Percentiles rank a stretch among this genome's conserved stretches.
These are phyloP conservation scores for Nidula niveotomentosa DNA, from an alignment of 1,284 basidiomycete genomes.

Conservation along the genomic window DNA sequence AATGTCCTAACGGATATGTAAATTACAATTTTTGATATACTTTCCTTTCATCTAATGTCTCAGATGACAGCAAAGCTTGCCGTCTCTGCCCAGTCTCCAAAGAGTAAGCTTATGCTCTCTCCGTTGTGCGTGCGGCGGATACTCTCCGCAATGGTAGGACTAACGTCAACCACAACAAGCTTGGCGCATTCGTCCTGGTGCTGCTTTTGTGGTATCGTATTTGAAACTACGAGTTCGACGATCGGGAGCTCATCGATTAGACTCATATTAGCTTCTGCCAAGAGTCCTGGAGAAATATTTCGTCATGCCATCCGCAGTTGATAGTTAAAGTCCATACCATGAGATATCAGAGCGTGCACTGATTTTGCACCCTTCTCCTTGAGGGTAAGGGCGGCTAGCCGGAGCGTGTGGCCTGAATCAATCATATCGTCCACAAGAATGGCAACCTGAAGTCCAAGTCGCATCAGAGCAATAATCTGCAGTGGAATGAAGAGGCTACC, in stretches of 20 bases:
- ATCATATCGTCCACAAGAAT: constrained; percentile 99
- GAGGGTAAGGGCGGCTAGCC: constrained; percentile 83
- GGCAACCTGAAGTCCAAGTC: constrained; percentile 55
- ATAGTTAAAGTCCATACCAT: no score
- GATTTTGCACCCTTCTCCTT: constrained; percentile 87
- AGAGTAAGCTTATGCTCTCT: constrained; percentile 84
- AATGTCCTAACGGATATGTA: no score
- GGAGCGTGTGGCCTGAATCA: constrained; percentile 90
- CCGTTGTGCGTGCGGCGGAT: constrained; percentile 98
- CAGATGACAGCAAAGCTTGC: constrained; percentile 27
- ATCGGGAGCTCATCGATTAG: constrained; percentile 80
- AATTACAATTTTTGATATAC: no score
- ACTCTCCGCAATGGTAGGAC: constrained; percentile 91
- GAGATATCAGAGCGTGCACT: constrained; percentile 89
- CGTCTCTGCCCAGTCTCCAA: constrained; percentile 72
- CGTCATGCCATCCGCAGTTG: no score
- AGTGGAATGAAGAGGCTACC: background rate
- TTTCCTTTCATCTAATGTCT: no score
- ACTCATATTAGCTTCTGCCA: constrained; percentile 84
- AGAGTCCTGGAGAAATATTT: constrained; percentile 62
- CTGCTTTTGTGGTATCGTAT: constrained; percentile 44
- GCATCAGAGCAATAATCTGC: constrained; percentile 5
- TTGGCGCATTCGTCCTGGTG: constrained; percentile 56
- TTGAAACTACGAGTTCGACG: constrained; percentile 77
- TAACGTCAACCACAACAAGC: constrained; percentile 82